Evolutionary conservation across 352 stramenopile species (phyloP), one percentile per base, ranked within the genome.

Genomic region (Globisporangium alternatum): DNA sequence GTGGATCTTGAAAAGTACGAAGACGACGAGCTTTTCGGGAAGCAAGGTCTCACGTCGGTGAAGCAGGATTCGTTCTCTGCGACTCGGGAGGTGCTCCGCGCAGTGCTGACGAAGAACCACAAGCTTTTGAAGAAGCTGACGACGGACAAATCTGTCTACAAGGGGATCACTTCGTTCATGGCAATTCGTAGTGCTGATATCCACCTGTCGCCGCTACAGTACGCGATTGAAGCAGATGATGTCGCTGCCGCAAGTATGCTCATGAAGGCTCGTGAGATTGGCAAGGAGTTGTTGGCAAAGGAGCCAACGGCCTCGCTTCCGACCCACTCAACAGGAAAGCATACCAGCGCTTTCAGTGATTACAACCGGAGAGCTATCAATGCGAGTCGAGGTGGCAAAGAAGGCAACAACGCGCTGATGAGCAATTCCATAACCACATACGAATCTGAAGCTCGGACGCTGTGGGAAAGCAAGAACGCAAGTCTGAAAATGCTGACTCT

Each of bases 361-460:
- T 93, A 93, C 69, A 91, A 93, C 63, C 81, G 85, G 0, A 77
- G 85, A 17, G 82, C 84, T 22, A 87, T 93, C 62, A 93, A 93
- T 54, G 85, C 85, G 15, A 93, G 85, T 75, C 85, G 85, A 5
- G 82, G 82, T 7, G 85, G 85, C 2, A 88, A 86, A 52, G 85
- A 93, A 69, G 85, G 85, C 44, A 90, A 91, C 56, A 91, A 91
- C 15, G 85, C 85, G 6, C 63, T 93, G 1, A 67, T 91, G 17
- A 62, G 56, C 21, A 54, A 30, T 5, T 39, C 49, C 33, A 13
- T 8, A 13, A 21, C 69, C 21, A 43, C 52, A 1, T 12, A 33
- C 3, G n/a, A 65, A 12, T 54, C 56, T 35, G 71, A 72, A 9
- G 12, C 57, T 37, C 60, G 67, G 4, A 78, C 72, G 28, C 62